Percentiles rank a stretch among this genome's conserved stretches.
Conservation (phyloP, 1,284 basidiomycete genomes). For the Ustilago cynodontis region DNA sequence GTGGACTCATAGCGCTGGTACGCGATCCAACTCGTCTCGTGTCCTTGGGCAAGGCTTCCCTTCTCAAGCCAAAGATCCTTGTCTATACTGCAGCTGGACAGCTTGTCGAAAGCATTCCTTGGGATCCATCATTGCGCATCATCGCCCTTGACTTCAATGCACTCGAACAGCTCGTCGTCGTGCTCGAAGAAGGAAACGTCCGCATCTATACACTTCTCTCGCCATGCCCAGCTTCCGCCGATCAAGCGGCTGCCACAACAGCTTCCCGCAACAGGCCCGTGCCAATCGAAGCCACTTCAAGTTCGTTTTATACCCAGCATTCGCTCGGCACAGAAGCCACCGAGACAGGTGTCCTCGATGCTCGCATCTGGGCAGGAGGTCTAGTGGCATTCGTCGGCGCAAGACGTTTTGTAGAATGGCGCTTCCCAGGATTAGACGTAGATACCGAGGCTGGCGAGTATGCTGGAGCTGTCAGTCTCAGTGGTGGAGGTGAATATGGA, state of each 20-base stretch:
- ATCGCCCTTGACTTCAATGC: conserved; percentile 84
- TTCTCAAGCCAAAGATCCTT: conserved; percentile 77
- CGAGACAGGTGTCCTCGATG: conserved; percentile 85
- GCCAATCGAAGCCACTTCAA: conserved; percentile 60
- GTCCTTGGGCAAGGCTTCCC: conserved; percentile 77
- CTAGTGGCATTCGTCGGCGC: conserved; percentile 86
- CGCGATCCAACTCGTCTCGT: conserved; percentile 85
- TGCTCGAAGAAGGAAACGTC: conserved; percentile 93
- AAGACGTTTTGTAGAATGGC: conserved; percentile 80
- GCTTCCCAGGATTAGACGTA: conserved; percentile 79
- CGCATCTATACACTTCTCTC: conserved; percentile 83
- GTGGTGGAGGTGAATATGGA: conserved; percentile 39
- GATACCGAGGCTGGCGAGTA: conserved; percentile 43
- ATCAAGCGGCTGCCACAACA: conserved; percentile 16
- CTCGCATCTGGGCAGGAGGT: conserved; percentile 85
- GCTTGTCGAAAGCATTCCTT: conserved; percentile 73
- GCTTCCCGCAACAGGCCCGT: conserved; percentile 26
- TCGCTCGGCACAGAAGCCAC: conserved; percentile 86
- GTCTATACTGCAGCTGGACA: conserved; percentile 73
- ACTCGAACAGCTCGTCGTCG: conserved; percentile 82
- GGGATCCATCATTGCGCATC: conserved; percentile 81
- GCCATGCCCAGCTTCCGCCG: conserved; percentile 42
- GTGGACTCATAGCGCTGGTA: conserved; percentile 89
- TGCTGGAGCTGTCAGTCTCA: conserved; percentile 26
- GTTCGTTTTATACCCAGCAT: conserved; percentile 84